Evolutionary conservation across 2,329 filamentous ascomycete genomes (phyloP), one percentile per base, ranked within the genome.

Genomic region (Elsinoe arachidis): DNA sequence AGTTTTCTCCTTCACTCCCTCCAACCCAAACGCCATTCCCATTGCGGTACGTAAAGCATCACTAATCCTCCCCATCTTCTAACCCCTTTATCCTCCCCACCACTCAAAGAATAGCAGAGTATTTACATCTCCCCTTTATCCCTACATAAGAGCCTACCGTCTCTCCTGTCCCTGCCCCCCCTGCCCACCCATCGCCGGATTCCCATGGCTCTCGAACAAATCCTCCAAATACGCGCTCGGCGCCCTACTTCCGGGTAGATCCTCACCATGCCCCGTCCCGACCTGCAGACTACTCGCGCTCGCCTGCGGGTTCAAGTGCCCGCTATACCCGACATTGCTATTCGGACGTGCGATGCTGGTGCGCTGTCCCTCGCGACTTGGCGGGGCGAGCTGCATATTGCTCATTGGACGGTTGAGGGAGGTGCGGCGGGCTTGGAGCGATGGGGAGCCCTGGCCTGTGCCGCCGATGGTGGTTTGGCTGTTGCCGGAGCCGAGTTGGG

Each of bases 201-300:
- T 69, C 19, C 73, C 74, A 66, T 90, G 85, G 61, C 87, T 88
- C 66, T 90, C 89, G 60, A 96, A 86, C 52, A 97, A 73, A 69
- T 96, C 90, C 59, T 97, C 91, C 38, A 97, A 77, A 69, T 90
- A 96, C 15, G 90, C 88, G 69, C 89, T 95, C 0, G 92, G 92
- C 14, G 90, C 87, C 58, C 91, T 79, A 58, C 84, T 83, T 55
- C 83, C 85, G 12, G 83, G 72, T 11, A 85, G 79, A 57, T 81
- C 78, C 61, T 84, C 86, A 56, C 55, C 63, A 70, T 67, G 59
- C 21, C 62, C 63, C 58, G 58, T 67, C 59, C 63, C 64, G 11
- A 65, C 66, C 35, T 61, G 62, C 41, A 72, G 64, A 44, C 69
- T 71, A 38, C 66, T 69, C 56, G 69, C 73, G 61, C 70, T 73